Conservation (phyloP, 305 asterid species). For the Plantago coronopus region DNA sequence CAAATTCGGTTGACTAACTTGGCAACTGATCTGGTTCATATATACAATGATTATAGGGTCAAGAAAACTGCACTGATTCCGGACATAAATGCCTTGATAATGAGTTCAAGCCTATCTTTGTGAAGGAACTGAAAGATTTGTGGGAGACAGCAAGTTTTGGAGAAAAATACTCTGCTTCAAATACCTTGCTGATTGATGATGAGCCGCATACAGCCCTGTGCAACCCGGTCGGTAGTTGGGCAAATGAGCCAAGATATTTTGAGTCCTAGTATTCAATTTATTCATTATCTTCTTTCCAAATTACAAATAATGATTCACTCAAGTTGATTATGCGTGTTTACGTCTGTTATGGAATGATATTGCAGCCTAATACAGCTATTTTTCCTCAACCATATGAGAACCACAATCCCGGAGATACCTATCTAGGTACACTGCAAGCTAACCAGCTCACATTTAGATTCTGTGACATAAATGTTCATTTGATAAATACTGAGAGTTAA, state of each 20-base stretch:
- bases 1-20: too few species aligned
- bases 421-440: conserved; percentile 30
- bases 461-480: not conserved
- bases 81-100: conserved; percentile 30
- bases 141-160: conserved; percentile 31
- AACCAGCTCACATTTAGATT: not conserved
- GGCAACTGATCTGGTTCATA: not conserved
- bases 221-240: conserved; percentile 54
- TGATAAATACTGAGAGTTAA: not conserved
- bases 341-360: not conserved
- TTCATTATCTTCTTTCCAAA: not conserved
- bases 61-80: conserved; percentile 46
- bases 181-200: conserved; percentile 50
- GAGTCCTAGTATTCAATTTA: too few species aligned
- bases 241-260: too few species aligned
- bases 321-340: not conserved
- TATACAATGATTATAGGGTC: conserved; percentile 28
- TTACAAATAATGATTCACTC: not conserved
- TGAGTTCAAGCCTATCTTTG: conserved; percentile 47
- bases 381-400: conserved; percentile 36
- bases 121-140: conserved; percentile 41
- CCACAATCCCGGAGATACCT: conserved; percentile 26
- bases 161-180: conserved; percentile 42
- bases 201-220: conserved; percentile 47
- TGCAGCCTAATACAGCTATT: conserved; percentile 49